Evolutionary conservation across 108 stramenopile species (phyloP), one percentile per base, ranked within the genome.

Genomic region (Skeletonema marinoi): DNA sequence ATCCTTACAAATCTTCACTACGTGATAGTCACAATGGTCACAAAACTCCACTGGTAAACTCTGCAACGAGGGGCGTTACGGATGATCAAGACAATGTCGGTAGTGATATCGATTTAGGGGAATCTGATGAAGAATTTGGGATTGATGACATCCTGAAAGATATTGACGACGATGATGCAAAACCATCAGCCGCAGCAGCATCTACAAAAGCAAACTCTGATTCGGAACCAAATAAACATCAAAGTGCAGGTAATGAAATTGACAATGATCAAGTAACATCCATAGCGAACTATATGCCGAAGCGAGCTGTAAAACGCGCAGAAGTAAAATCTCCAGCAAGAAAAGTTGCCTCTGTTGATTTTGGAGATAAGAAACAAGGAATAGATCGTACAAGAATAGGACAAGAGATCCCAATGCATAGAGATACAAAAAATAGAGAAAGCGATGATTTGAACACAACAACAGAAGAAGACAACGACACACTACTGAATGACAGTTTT

Each of bases 381-480:
- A 46, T 3, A 46, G 44, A 46, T 46, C 44, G 44, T 16, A 3
- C 16, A n/a, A 46, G 16, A 46, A 46, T n/a, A 46, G 44, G 16
- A 46, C 44, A 11, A n/a, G 44, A 46, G 16, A 46, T 46, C 25
- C 54, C 25, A 56, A 56, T 25, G 25, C 21, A 56, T 7, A 56
- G 25, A 21, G 25, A 10, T 10, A 1, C 9, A 6, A 56, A 25
- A 25, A 17, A 25, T 56, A 13, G 32, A 42, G 50, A 44, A 19
- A 4, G 13, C 19, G 44, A 30, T 8, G 59, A 46, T 11, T 13
- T 32, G 5, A 66, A 39, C 31, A 54, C 66, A 32, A 25, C 70
- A 1, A 33, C 62, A 1, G 39, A 65, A 41, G 56, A 66, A 13
- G 77, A 78, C n/a, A 56, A 56, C 54, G 61, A 58, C 63, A 71